phyloP scores from a whole-genome alignment of 176 grass and related monocot genomes.

The Oryza glaberrima region DNA sequence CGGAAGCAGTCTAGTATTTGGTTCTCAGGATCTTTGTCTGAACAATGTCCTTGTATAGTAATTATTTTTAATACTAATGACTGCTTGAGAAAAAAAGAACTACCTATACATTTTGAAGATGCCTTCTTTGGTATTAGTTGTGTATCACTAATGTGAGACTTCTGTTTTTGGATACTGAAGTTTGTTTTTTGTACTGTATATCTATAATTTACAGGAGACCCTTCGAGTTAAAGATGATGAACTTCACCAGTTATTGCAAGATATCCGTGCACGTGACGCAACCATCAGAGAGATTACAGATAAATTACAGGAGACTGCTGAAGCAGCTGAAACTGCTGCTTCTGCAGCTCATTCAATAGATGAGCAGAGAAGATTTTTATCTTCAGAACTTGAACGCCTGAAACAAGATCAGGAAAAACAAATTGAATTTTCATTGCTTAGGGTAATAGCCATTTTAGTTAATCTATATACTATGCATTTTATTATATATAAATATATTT shows the following conservation, averaged over 20 bases:
- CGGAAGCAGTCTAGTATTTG: background rate
- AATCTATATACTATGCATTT: slow-evolving; percentile 17
- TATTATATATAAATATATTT: background rate
- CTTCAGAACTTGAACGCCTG: slow-evolving; percentile 59
- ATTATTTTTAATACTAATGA: background rate
- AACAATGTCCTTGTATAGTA: background rate
- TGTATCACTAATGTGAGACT: background rate
- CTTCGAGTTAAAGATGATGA: slow-evolving; percentile 95
- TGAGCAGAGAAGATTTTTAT: slow-evolving; percentile 76
- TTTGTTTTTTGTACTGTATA: slow-evolving; percentile 16
- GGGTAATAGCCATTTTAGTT: slow-evolving; percentile 55
- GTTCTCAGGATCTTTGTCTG: background rate
- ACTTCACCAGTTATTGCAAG: slow-evolving; percentile 76
- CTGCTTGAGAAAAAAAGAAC: background rate
- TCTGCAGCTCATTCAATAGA: slow-evolving; percentile 87
- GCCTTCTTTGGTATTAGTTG: background rate
- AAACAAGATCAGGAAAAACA: slow-evolving; percentile 70
- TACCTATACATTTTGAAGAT: slow-evolving; percentile 1
- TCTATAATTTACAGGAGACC: slow-evolving; percentile 66
- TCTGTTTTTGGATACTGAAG: slow-evolving; percentile 38
- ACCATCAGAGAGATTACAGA: slow-evolving; percentile 83
- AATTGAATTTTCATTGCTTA: slow-evolving; percentile 58
- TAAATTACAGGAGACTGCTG: slow-evolving; percentile 85
- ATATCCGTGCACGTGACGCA: slow-evolving; percentile 77
- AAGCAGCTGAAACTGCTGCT: slow-evolving; percentile 85